Conservation (phyloP, 2,329 filamentous ascomycete genomes). For the Coccinonectria pachysandricola region DNA sequence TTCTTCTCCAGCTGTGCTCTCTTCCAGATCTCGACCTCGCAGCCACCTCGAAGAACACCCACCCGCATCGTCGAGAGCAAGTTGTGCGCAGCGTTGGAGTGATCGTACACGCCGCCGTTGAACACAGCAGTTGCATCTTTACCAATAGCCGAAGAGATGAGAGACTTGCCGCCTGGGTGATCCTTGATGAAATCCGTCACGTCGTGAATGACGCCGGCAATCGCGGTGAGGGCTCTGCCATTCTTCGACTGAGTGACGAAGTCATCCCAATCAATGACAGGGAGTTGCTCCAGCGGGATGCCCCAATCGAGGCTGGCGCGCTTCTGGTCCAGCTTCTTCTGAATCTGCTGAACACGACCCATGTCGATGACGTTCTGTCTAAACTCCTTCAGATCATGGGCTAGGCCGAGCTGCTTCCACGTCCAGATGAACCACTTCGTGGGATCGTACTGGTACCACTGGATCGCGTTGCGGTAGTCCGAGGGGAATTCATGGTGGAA, state of each 20-base stretch:
- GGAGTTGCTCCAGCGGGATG: constrained; percentile 72
- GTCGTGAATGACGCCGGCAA: constrained; percentile 81
- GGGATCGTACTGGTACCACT: constrained; percentile 86
- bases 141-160: constrained; percentile 72
- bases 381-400: constrained; percentile 85
- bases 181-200: constrained; percentile 77
- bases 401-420: constrained; percentile 76
- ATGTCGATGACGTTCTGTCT: constrained; percentile 87
- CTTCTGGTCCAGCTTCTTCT: constrained; percentile 90
- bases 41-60: constrained; percentile 75
- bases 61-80: constrained; percentile 79
- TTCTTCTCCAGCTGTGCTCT: constrained; percentile 75
- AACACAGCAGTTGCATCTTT: constrained; percentile 87
- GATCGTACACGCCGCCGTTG: constrained; percentile 83
- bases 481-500: constrained; percentile 94
- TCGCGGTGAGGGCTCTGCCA: constrained; percentile 64
- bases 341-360: constrained; percentile 75
- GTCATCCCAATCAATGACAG: constrained; percentile 79
- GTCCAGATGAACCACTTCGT: constrained; percentile 83
- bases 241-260: constrained; percentile 68
- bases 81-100: constrained; percentile 86
- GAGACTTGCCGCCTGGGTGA: constrained; percentile 78
- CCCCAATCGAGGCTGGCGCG: constrained; percentile 77
- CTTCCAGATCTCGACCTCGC: constrained; percentile 91
- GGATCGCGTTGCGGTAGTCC: constrained; percentile 84